Base-by-base conservation (phyloP, 2,329 filamentous ascomycete genomes). In the Fusarium circinatum region DNA sequence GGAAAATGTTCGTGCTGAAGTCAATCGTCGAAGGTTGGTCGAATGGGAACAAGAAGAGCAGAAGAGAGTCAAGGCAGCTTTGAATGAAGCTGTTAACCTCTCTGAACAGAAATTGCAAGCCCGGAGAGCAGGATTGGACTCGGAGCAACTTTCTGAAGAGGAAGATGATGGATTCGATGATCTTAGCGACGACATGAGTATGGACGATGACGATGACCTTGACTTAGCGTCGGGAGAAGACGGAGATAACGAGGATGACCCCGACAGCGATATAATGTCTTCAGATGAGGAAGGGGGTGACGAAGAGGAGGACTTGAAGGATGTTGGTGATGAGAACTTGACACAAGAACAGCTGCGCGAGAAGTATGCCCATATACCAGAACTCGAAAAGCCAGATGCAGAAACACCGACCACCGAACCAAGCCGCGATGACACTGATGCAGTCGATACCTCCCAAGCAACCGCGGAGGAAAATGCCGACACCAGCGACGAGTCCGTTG, bases 81-180 rank as follows among this genome's bases (percentile, higher is more conserved):
- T 93, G 78, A 94, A 92, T 76, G 90, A 92, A 83, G 93, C 90
- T 76, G 91, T 93, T 76, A 93, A 91, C 70, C 86, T 91, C 64
- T 93, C 91, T 1, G 92, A 92, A 70, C 88, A 89, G 75, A 90
- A 93, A 77, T 83, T 93, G 3, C 89, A 92, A 73, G 89, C 90
- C 22, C 86, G 90, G n/a, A 86, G 85, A 62, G 82, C 84, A 5
- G 86, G 85, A 24, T 75, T 86, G 10, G 90, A 89, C 65, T 89
- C 88, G 0, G 89, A 91, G 74, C 75, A 82, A 7, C 80, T 82
- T 1, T 84, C 83, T 2, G 82, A 86, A 18, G 85, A 86, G 2
- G 85, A 84, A 4, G 85, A 84, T 11, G 84, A 85, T 41, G 84
- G 83, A 18, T 83, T 84, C 30, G 86, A 87, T 22, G 85, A 86